phyloP scores from a whole-genome alignment of 257 asterid species.

The Voacanga thouarsii region DNA sequence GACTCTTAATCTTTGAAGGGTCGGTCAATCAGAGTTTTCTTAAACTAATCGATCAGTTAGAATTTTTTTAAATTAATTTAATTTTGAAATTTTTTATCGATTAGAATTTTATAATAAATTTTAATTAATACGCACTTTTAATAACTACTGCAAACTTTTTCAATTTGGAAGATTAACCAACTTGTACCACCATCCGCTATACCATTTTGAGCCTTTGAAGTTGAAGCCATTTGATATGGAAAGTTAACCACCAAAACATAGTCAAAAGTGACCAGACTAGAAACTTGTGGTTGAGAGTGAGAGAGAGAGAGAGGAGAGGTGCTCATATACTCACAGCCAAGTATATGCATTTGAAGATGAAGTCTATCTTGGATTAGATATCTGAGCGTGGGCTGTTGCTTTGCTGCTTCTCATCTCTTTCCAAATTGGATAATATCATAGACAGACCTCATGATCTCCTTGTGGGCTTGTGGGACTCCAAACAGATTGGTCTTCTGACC shows the following conservation, averaged over 20 bases:
- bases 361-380: slow-evolving; percentile 46
- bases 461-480: slow-evolving; percentile 43
- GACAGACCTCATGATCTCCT: slow-evolving; percentile 28
- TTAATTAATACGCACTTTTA: no score
- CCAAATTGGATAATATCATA: slow-evolving; percentile 51
- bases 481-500: slow-evolving; percentile 54
- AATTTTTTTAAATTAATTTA: no score
- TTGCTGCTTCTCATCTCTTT: slow-evolving; percentile 37
- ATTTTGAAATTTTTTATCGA: no score
- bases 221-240: neutral
- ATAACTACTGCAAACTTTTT: no score
- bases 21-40: no score
- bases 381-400: slow-evolving; percentile 46
- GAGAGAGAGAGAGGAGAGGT: neutral
- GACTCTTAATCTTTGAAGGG: no score
- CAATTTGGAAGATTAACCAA: no score
- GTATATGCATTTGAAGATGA: slow-evolving; percentile 31
- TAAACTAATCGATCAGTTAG: no score
- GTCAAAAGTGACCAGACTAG: slow-evolving; percentile 13
- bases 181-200: no score
- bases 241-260: neutral
- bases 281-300: slow-evolving; percentile 12
- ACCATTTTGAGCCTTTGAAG: no score
- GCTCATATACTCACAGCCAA: slow-evolving; percentile 44
- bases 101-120: no score